Conservation (phyloP, 2,329 filamentous ascomycete genomes). For the Colletotrichum aenigma region DNA sequence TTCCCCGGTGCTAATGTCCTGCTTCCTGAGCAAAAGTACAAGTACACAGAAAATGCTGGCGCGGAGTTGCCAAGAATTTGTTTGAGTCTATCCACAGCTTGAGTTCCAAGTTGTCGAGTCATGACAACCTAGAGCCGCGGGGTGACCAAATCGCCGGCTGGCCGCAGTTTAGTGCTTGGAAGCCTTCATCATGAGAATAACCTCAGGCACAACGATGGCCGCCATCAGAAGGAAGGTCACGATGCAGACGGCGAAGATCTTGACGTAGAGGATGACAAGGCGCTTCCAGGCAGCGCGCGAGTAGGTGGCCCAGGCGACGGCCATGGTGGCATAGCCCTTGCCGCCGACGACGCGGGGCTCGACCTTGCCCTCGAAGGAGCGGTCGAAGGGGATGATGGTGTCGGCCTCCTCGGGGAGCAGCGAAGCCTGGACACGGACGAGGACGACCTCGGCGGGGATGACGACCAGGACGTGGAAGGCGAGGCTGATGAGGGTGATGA, state of each 20-base stretch:
- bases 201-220: slow-evolving; percentile 56
- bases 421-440: slow-evolving; percentile 85
- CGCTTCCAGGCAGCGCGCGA: slow-evolving; percentile 73
- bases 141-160: neutral
- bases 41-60: neutral
- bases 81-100: neutral
- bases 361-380: slow-evolving; percentile 79
- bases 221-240: slow-evolving; percentile 50
- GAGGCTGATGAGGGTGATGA: slow-evolving; percentile 50
- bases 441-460: slow-evolving; percentile 77
- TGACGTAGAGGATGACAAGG: slow-evolving; percentile 76
- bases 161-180: neutral
- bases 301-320: slow-evolving; percentile 82
- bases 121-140: neutral
- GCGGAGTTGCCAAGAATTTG: neutral
- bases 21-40: neutral
- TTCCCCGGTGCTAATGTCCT: neutral
- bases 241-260: slow-evolving; percentile 65
- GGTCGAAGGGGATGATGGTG: slow-evolving; percentile 89
- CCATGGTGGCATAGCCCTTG: slow-evolving; percentile 70
- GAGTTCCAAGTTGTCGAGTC: neutral
- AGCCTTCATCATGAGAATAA: slow-evolving; percentile 43
- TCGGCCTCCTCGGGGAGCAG: slow-evolving; percentile 82
- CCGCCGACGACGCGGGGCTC: slow-evolving; percentile 77
- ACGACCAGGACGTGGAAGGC: slow-evolving; percentile 65